Evolutionary conservation across 1,284 basidiomycete species (phyloP).

Genomic region (Cutaneotrichosporon cavernicola): DNA sequence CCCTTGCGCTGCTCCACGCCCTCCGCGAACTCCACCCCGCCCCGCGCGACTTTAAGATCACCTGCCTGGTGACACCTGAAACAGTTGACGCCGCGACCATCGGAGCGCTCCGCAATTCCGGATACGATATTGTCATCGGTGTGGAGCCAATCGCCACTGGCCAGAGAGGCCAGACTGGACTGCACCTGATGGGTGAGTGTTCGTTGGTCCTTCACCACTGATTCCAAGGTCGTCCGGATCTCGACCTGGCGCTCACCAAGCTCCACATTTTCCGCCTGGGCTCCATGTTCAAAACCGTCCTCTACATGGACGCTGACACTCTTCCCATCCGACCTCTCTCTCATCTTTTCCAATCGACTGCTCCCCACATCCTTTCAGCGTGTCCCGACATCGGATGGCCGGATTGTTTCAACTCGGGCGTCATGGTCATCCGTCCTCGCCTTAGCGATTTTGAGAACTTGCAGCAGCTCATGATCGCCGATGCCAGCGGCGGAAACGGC

Average conservation of each 20-base stretch:
- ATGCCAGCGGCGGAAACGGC: slow-evolving; percentile 58
- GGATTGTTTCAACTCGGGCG: slow-evolving; percentile 96
- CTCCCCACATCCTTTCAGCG: slow-evolving; percentile 62
- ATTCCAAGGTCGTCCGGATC: slow-evolving; percentile 78
- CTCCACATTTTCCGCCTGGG: slow-evolving; percentile 88
- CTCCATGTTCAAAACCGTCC: slow-evolving; percentile 74
- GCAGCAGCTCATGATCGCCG: slow-evolving; percentile 47
- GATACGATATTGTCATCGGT: slow-evolving; percentile 80
- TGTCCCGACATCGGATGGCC: slow-evolving; percentile 97
- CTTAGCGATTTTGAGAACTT: slow-evolving; percentile 77
- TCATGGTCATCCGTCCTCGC: slow-evolving; percentile 81
- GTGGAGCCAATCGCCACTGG: slow-evolving; percentile 74
- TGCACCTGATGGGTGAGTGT: slow-evolving; percentile 77
- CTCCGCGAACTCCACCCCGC: slow-evolving; percentile 72
- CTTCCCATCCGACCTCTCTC: slow-evolving; percentile 83
- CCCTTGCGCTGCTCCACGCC: slow-evolving; percentile 78
- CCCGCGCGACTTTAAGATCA: slow-evolving; percentile 72
- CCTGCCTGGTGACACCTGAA: slow-evolving; percentile 90
- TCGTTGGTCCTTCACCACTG: slow-evolving; percentile 9
- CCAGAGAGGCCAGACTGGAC: slow-evolving; percentile 60
- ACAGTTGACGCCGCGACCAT: slow-evolving; percentile 83
- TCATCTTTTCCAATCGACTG: slow-evolving; percentile 71
- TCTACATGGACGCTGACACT: slow-evolving; percentile 95
- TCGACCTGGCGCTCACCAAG: slow-evolving; percentile 89
- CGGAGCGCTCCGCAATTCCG: slow-evolving; percentile 70